Evolutionary conservation across 805 yeast species (phyloP), one percentile per base, ranked within the genome.

Genomic region (Metschnikowia chrysomelidarum): DNA sequence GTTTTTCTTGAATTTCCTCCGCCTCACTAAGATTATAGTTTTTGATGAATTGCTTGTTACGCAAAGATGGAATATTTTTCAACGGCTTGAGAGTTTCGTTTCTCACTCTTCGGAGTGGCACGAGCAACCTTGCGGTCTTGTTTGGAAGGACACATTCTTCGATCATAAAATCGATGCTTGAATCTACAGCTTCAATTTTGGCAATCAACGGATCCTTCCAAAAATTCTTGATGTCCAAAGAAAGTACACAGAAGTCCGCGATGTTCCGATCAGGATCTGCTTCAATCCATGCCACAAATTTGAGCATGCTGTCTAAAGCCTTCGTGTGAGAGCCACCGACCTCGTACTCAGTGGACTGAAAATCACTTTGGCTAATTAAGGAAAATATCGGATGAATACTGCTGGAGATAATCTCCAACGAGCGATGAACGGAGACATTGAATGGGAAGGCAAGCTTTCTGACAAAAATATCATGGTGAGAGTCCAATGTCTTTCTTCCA

Each of bases 171-270:
- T 43, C 38, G 4, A 43, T 40, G 8, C 51, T 50, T 3, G 36
- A 25, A 14, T 52, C 58, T 4, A 60, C 57, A 40, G 63, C 67
- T 2, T 47, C 44, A 8, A 75, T 40, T 2, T 58, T 43, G 26
- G 54, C 55, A 4, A 35, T 24, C 21, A 69, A 46, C 19, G 73
- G 71, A 31, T 80, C 81, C 5, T 74, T 69, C 93, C 96, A 89
- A 2, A 84, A 71, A 55, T 93, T 91, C 45, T 87, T 73, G 38
- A 93, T 59, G 54, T 93, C 98, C 10, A 91, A 51, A 1, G 87
- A 69, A 35, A 84, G 61, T 30, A 83, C 59, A 43, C 82, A 80
- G 55, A 72, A 86, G 31, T 77, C 78, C 3, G 75, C 61, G 32
- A 70, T 55, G 6, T 59, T 60, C 14, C 63, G 55, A 5, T 34